Evolutionary conservation across 2,329 filamentous ascomycete species (phyloP).

Genomic region (Chaetomiaceae sp.): DNA sequence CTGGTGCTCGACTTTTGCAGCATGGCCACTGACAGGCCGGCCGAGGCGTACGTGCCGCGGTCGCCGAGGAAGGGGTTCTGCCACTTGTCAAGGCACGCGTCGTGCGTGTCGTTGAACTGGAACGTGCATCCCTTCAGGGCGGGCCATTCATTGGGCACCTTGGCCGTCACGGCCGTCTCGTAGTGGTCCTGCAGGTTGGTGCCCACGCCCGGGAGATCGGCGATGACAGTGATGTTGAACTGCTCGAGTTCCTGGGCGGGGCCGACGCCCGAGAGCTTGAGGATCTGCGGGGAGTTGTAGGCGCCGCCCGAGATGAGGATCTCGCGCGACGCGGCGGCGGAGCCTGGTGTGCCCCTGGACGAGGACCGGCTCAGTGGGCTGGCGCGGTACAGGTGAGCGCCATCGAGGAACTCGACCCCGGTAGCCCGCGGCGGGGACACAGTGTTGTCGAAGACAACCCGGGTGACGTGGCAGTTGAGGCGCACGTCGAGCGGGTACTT

Average conservation of each 20-base stretch:
- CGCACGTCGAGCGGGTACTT: slow-evolving; percentile 39
- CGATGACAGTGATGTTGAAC: slow-evolving; percentile 43
- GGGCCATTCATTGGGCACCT: slow-evolving; percentile 16
- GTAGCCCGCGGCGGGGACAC: slow-evolving; percentile 22
- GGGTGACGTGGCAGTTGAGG: slow-evolving; percentile 32
- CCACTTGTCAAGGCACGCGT: slow-evolving; percentile 34
- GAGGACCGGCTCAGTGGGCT: slow-evolving; percentile 32
- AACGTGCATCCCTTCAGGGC: slow-evolving; percentile 25
- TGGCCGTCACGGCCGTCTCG: slow-evolving; percentile 33
- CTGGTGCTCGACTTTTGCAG: slow-evolving; percentile 24
- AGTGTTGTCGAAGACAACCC: slow-evolving; percentile 27
- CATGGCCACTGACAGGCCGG: slow-evolving; percentile 28
- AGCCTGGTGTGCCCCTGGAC: slow-evolving; percentile 15
- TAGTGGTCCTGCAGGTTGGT: slow-evolving; percentile 48
- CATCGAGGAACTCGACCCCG: slow-evolving; percentile 33
- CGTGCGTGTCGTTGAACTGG: slow-evolving; percentile 25
- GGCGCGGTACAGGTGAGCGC: slow-evolving; percentile 36
- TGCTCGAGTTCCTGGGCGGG: slow-evolving; percentile 38
- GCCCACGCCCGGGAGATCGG: slow-evolving; percentile 47
- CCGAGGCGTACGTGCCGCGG: slow-evolving; percentile 31
- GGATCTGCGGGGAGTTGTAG: slow-evolving; percentile 49
- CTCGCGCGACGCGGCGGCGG: slow-evolving; percentile 35
- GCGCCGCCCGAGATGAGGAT: slow-evolving; percentile 48
- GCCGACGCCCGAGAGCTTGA: slow-evolving; percentile 50
- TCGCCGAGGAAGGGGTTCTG: slow-evolving; percentile 38